Conservation (phyloP, 371 early-diverging fungal species). For the Fennellomyces sp. region DNA sequence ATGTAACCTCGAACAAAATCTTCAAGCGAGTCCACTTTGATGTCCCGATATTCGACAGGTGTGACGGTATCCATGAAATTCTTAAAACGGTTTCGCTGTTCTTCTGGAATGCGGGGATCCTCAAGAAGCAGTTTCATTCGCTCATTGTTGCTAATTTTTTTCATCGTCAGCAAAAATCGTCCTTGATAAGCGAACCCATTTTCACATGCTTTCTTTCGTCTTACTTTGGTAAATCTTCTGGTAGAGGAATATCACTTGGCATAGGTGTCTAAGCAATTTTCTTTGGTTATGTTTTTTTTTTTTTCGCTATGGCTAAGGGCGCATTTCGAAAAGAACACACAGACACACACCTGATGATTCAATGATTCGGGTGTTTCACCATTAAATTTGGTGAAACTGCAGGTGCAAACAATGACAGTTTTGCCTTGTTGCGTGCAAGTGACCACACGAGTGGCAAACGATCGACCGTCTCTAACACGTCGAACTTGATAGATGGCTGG, state of each 20-base stretch:
- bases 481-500: slow-evolving; percentile 45
- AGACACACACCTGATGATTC: slow-evolving; percentile 37
- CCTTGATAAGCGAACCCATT: not conserved
- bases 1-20: slow-evolving; percentile 7
- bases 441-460: slow-evolving; percentile 44
- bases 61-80: slow-evolving; percentile 9
- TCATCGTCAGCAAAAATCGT: not conserved
- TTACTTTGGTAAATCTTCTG: slow-evolving; percentile 34
- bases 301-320: no score
- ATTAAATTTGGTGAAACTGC: slow-evolving; percentile 37
- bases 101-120: slow-evolving; percentile 3
- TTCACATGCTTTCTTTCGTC: not conserved
- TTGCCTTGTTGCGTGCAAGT: slow-evolving; percentile 43
- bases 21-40: slow-evolving; percentile 9
- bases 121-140: not conserved
- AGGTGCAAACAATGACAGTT: slow-evolving; percentile 35
- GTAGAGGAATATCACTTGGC: slow-evolving; percentile 21
- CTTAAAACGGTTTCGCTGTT: not conserved
- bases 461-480: slow-evolving; percentile 43
- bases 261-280: slow-evolving; percentile 30
- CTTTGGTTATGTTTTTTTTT: not conserved
- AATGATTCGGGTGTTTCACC: slow-evolving; percentile 17
- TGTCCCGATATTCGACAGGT: slow-evolving; percentile 40
- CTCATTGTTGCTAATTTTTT: slow-evolving; percentile 4
- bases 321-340: not conserved